phyloP scores from a whole-genome alignment of 1,284 basidiomycete genomes.

The Leccinum subrobustum region DNA sequence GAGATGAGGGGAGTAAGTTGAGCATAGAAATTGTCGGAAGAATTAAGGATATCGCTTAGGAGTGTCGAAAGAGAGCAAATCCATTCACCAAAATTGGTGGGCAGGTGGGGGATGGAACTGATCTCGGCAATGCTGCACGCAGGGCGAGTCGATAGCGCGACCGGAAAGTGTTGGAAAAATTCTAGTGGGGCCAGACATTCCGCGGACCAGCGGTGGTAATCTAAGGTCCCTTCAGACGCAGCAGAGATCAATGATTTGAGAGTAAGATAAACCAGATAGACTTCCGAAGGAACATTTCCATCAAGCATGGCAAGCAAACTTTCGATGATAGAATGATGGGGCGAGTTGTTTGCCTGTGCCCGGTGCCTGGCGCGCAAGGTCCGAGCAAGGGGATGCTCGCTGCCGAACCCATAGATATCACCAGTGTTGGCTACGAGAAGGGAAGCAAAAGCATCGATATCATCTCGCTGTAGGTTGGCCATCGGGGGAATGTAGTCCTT shows the following conservation, averaged over 20 bases:
- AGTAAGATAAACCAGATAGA: slow-evolving; percentile 61
- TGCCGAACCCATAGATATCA: slow-evolving; percentile 56
- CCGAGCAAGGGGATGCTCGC: slow-evolving; percentile 42
- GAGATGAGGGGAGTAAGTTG: slow-evolving; percentile 63
- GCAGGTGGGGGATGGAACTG: slow-evolving; percentile 38
- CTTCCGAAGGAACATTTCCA: slow-evolving; percentile 45
- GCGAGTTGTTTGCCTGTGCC: slow-evolving; percentile 24
- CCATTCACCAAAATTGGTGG: slow-evolving; percentile 63
- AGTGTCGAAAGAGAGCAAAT: slow-evolving; percentile 58
- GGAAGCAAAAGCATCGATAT: slow-evolving; percentile 73
- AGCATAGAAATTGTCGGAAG: slow-evolving; percentile 62
- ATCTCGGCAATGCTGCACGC: slow-evolving; percentile 39
- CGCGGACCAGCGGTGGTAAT: slow-evolving; percentile 36
- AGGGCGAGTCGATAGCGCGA: slow-evolving; percentile 30
- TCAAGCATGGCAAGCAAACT: slow-evolving; percentile 60
- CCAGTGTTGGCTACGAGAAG: slow-evolving; percentile 64
- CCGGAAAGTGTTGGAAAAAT: slow-evolving; percentile 50
- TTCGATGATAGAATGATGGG: slow-evolving; percentile 52
- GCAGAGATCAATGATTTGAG: slow-evolving; percentile 57
- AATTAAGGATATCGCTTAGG: slow-evolving; percentile 59
- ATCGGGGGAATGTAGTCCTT: slow-evolving; percentile 66
- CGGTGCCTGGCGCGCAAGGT: slow-evolving; percentile 43
- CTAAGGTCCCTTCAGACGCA: slow-evolving; percentile 35
- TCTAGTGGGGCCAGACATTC: slow-evolving; percentile 51
- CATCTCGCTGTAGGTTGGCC: slow-evolving; percentile 55